Base-by-base conservation (phyloP, 768 basidiomycete genomes). In the Strobilomyces confusus region DNA sequence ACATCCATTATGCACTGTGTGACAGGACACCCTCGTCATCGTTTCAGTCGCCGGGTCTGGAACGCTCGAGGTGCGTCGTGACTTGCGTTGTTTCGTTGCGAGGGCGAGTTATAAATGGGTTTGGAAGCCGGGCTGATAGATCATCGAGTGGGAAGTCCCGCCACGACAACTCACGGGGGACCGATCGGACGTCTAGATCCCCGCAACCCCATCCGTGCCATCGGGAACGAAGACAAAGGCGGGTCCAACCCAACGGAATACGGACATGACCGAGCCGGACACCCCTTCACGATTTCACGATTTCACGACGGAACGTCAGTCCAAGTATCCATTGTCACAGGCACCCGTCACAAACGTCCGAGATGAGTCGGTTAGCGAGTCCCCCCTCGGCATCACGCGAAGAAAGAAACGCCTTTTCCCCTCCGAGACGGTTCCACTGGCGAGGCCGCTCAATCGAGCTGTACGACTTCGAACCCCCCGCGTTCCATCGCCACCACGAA, bases 391-490 rank as follows among this genome's bases (percentile, higher is more conserved):
- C 12, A 19, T n/a, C 19, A 40, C 22, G 38, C 51, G 44, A 53
- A 26, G 48, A 23, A 12, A 13, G 13, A 14, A 26, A 17, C 3
- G 5, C 23, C 22, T 33, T 29, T 29, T 29, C 9, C 33, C 33
- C n/a, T 41, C 15, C n/a, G 5, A 40, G 34, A 34, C 11, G 9
- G 25, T 25, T 37, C 13, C n/a, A 11, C 17, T 11, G 26, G 43
- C 17, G 29, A 36, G 20, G 14, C 4, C n/a, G 14, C 41, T 22
- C 48, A 65, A 22, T 51, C 52, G 36, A 70, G 30, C 26, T 68
- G 55, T 6, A 66, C 56, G 44, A 70, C 57, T 5, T 68, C 69
- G 25, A 68, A 66, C 4, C 63, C 67, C 2, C 67, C 66, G 19
- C 42, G 32, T 49, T 45, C 59, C 17, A 45, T 66, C 13, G 61